Base-by-base conservation (phyloP, 2,329 filamentous ascomycete species). In the Biscogniauxia marginata region DNA sequence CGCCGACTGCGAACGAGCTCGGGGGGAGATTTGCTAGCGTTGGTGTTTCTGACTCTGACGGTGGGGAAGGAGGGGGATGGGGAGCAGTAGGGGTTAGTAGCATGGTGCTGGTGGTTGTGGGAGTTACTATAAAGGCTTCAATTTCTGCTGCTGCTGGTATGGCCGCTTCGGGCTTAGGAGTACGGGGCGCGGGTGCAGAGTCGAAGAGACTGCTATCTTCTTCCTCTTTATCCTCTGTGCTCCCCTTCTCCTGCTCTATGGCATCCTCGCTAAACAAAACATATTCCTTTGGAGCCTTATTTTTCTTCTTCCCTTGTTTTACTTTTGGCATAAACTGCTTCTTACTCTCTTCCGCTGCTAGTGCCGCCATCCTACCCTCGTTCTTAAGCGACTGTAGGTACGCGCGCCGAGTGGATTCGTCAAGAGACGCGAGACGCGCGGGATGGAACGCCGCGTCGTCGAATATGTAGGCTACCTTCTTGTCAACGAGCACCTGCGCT, bases 381-480 rank as follows among this genome's bases (percentile, higher is more conserved):
- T 51, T 70, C 55, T 73, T 76, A 30, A 77, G 83, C 74, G 75
- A 86, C 71, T 79, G 81, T 70, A 90, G 71, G 69, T 92, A 95
- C 46, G 79, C 79, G 60, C 79, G 75, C 60, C 85, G 83, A 55
- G 87, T 80, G 54, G 80, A 75, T 11, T 81, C 77, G 60, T 82
- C 77, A 61, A 88, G 75, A 24, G 79, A 77, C 52, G 81, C 75
- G 63, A 96, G 82, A 48, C 81, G 83, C 43, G 82, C 71, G 39
- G 83, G 80, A 73, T 98, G 95, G 63, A 84, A 85, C 52, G 82
- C 78, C 52, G 80, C 79, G 74, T 96, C 93, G 71, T 97, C 91
- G 65, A 93, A 86, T 64, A 96, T 81, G 73, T 88, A 91, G 45
- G 86, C 93, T 65, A 86, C 84, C 57, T 84, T 85, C 64, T 87